Percentiles rank a stretch among this genome's conserved stretches.
Conservation (phyloP, 768 basidiomycete species). For the Pleurotus pulmonarius region DNA sequence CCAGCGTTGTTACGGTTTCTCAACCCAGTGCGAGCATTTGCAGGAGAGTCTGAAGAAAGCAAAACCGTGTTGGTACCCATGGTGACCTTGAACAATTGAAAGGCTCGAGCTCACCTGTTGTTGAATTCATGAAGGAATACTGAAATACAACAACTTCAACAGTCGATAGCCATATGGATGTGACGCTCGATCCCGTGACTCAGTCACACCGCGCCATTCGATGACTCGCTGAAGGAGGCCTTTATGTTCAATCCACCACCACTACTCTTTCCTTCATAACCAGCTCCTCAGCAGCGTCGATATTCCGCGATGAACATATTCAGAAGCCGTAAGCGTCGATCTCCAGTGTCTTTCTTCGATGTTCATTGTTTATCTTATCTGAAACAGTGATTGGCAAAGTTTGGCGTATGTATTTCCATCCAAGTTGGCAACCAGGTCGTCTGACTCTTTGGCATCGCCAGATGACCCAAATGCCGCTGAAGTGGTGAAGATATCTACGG, state of each 20-base stretch:
- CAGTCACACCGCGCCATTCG: slow-evolving; percentile 4
- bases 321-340: slow-evolving; percentile 59
- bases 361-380: slow-evolving; percentile 6
- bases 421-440: neutral
- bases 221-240: neutral
- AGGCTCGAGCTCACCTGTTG: neutral
- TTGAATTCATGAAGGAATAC: neutral
- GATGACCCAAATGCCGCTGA: slow-evolving; percentile 94
- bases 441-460: slow-evolving; percentile 32
- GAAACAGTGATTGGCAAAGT: slow-evolving; percentile 81
- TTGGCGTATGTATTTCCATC: slow-evolving; percentile 71
- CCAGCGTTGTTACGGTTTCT: neutral
- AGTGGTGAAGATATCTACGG: slow-evolving; percentile 90
- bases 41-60: neutral
- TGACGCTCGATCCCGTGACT: slow-evolving; percentile 2
- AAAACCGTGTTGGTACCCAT: neutral
- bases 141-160: neutral
- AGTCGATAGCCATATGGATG: too few species aligned
- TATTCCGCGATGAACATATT: slow-evolving; percentile 72
- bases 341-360: slow-evolving; percentile 7
- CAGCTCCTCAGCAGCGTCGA: slow-evolving; percentile 2
- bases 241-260: slow-evolving; percentile 11
- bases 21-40: neutral
- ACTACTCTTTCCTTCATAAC: neutral
- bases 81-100: too few species aligned